A percentile compares a stretch with the other conserved stretches of the same genome.
These are phyloP conservation scores for Purpureocillium takamizusanense DNA, from an alignment of 2,329 filamentous ascomycete species.

Conservation along the genomic window DNA sequence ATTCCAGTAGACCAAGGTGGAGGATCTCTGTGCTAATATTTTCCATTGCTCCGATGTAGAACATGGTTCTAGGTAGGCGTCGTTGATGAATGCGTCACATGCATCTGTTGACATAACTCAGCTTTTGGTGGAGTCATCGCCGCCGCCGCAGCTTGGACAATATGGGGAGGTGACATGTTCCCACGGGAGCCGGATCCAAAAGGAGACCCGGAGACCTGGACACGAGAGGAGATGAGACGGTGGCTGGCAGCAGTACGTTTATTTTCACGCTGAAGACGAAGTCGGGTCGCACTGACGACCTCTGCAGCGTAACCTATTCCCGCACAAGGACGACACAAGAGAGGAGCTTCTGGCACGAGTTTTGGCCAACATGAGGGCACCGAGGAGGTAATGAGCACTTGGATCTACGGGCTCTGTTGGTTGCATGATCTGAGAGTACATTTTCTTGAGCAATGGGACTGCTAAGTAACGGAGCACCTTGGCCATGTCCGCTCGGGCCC, in stretches of 20 bases:
- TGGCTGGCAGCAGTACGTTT: constrained; percentile 72
- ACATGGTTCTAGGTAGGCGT: constrained; percentile 57
- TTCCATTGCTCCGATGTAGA: no score
- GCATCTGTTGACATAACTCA: constrained; percentile 17
- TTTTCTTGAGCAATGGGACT: no score
- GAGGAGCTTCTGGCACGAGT: constrained; percentile 39
- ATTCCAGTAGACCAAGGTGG: no score
- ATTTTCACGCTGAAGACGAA: neutral
- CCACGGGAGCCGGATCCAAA: constrained; percentile 67
- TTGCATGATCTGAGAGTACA: neutral
- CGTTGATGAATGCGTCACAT: neutral
- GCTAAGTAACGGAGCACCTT: no score
- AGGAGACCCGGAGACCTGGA: constrained; percentile 66
- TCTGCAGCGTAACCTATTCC: constrained; percentile 35
- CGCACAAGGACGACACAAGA: constrained; percentile 30
- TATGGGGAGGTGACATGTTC: constrained; percentile 82
- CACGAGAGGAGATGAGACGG: constrained; percentile 64
- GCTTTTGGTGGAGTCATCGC: constrained; percentile 77
- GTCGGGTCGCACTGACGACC: neutral
- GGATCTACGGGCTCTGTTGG: neutral
- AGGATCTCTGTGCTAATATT: no score
- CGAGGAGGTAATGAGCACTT: constrained; percentile 12
- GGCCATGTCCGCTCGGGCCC: no score
- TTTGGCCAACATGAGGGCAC: constrained; percentile 35
- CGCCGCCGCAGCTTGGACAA: constrained; percentile 71